Percentiles rank a stretch among this genome's conserved stretches.
These are phyloP conservation scores for Excoecaria agallocha DNA, from an alignment of 345 rosid species.

Conservation along the genomic window DNA sequence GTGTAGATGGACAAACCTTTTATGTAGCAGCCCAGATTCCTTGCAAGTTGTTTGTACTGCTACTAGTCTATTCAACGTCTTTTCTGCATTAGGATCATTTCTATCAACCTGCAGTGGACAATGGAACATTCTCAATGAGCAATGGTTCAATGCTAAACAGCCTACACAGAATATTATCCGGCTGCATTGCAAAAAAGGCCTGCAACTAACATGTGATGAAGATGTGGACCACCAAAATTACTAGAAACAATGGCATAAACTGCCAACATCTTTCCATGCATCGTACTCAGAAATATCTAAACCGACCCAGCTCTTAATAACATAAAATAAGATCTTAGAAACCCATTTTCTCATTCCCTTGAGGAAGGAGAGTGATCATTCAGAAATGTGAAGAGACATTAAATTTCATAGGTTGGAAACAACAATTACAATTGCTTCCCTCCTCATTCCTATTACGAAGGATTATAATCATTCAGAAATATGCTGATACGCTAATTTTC, in stretches of 20 bases:
- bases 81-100: conserved; percentile 67
- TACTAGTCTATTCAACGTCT: conserved; percentile 58
- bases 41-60: conserved; percentile 59
- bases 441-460: neutral
- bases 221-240: neutral
- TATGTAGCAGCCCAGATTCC: conserved; percentile 52
- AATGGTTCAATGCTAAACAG: neutral
- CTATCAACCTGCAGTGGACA: conserved; percentile 50
- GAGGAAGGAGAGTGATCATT: neutral
- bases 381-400: neutral
- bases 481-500: neutral
- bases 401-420: neutral
- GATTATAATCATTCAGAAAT: neutral
- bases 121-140: conserved; percentile 5
- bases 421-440: neutral
- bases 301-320: neutral
- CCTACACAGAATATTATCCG: neutral
- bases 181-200: neutral
- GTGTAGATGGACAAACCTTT: conserved; percentile 42
- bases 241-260: neutral
- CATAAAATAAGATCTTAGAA: neutral
- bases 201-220: too few relatives aligned
- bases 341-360: neutral
- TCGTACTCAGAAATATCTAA: neutral
- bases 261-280: neutral